Percentiles rank a stretch among this genome's conserved stretches.
phyloP scores from a whole-genome alignment of 345 rosid genomes.

The Bruguiera sexangula region DNA sequence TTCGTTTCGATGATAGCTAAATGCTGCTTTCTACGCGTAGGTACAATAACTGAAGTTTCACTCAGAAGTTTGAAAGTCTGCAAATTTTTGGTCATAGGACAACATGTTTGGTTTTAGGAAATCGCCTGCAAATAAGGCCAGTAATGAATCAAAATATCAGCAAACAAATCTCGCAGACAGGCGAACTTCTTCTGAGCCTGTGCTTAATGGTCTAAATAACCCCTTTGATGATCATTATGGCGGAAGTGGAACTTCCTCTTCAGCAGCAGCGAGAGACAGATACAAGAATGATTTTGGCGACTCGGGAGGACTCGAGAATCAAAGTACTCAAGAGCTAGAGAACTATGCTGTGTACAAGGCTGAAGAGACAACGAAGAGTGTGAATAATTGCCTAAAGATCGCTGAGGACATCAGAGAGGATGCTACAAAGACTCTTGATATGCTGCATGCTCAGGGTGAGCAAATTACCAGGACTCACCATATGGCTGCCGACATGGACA shows the following conservation, averaged over 20 bases:
- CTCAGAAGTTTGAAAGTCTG: background rate
- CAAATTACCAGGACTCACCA: slow-evolving; percentile 28
- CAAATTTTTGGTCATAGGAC: background rate
- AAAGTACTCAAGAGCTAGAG: slow-evolving; percentile 32
- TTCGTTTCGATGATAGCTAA: background rate
- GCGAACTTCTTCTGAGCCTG: slow-evolving; percentile 24
- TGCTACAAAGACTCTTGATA: slow-evolving; percentile 30
- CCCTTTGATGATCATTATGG: slow-evolving; percentile 7
- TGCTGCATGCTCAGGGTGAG: slow-evolving; percentile 34
- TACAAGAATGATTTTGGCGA: slow-evolving; percentile 25
- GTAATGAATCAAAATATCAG: slow-evolving; percentile 19
- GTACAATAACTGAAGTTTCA: background rate
- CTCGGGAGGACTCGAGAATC: slow-evolving; percentile 28
- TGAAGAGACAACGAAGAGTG: slow-evolving; percentile 26
- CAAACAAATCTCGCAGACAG: background rate
- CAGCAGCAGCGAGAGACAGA: background rate
- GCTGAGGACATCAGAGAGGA: slow-evolving; percentile 27
- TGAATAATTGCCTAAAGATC: slow-evolving; percentile 24
- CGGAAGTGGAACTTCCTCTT: too few species aligned
- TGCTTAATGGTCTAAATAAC: background rate
- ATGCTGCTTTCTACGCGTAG: too few species aligned
- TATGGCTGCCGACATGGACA: slow-evolving; percentile 34
- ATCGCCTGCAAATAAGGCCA: slow-evolving; percentile 32
- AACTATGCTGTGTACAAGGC: slow-evolving; percentile 28
- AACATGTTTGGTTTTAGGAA: slow-evolving; percentile 70